A percentile compares a stretch with the other conserved stretches of the same genome.
phyloP scores from a whole-genome alignment of 2,329 filamentous ascomycete species.

The Colletotrichum sp. region DNA sequence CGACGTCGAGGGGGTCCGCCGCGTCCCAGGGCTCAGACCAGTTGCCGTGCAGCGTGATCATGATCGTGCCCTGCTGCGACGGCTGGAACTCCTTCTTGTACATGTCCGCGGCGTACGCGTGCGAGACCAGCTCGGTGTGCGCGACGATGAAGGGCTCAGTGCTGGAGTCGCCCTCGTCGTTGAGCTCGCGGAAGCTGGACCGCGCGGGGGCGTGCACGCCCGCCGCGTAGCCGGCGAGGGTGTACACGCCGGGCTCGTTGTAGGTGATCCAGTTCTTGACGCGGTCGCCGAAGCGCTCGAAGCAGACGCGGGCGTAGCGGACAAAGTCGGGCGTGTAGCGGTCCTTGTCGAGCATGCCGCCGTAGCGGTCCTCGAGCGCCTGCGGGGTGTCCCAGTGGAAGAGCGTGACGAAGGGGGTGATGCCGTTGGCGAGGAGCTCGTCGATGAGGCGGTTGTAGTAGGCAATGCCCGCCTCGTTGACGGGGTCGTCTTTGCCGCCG shows the following conservation, averaged over 20 bases:
- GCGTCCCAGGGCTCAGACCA: slow-evolving; percentile 46
- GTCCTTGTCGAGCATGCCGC: slow-evolving; percentile 65
- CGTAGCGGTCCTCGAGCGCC: slow-evolving; percentile 63
- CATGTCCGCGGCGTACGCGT: slow-evolving; percentile 39
- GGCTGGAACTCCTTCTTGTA: slow-evolving; percentile 44
- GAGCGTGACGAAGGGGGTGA: slow-evolving; percentile 66
- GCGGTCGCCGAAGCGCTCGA: slow-evolving; percentile 59
- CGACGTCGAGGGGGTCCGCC: slow-evolving; percentile 36
- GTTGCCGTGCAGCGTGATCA: slow-evolving; percentile 47
- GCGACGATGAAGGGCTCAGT: slow-evolving; percentile 43
- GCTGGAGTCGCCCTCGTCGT: slow-evolving; percentile 34
- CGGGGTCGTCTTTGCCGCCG: slow-evolving; percentile 65
- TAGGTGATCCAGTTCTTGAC: slow-evolving; percentile 65
- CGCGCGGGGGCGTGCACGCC: slow-evolving; percentile 37
- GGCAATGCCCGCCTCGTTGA: slow-evolving; percentile 64
- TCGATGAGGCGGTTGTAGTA: slow-evolving; percentile 67
- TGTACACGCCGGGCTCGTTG: slow-evolving; percentile 38
- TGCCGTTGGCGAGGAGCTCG: slow-evolving; percentile 60
- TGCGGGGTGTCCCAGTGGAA: slow-evolving; percentile 72
- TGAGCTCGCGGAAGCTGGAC: slow-evolving; percentile 34
- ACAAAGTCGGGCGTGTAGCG: slow-evolving; percentile 66
- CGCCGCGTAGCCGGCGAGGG: slow-evolving; percentile 37
- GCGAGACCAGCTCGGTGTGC: slow-evolving; percentile 43
- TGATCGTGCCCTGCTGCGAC: slow-evolving; percentile 39
- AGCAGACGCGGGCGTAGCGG: slow-evolving; percentile 63